Conservation (phyloP, 2,329 filamentous ascomycete species). For the Zalaria sp. region DNA sequence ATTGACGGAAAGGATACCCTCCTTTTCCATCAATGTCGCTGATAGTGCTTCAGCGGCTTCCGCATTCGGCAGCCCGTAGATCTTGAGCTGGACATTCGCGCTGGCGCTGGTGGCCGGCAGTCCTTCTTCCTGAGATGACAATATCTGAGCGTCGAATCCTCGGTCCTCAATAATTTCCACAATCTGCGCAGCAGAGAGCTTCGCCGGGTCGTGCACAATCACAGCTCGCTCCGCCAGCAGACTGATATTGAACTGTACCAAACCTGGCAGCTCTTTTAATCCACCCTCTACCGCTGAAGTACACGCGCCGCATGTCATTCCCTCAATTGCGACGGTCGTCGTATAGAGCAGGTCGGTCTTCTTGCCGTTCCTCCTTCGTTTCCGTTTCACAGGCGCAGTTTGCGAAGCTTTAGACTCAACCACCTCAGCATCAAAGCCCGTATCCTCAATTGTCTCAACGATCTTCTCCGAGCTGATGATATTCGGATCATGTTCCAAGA, state of each 20-base stretch:
- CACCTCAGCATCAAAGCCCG: constrained; percentile 80
- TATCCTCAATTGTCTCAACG: constrained; percentile 76
- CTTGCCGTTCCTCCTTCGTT: constrained; percentile 20
- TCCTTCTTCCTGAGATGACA: constrained; percentile 56
- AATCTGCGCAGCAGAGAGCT: constrained; percentile 60
- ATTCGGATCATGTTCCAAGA: constrained; percentile 73
- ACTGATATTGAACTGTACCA: constrained; percentile 88
- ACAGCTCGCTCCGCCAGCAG: constrained; percentile 84
- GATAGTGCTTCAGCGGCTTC: constrained; percentile 60
- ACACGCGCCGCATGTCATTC: constrained; percentile 96
- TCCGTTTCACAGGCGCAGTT: constrained; percentile 22
- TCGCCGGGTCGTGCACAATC: constrained; percentile 63
- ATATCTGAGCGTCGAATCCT: constrained; percentile 73
- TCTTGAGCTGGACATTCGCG: constrained; percentile 60
- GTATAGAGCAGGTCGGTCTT: constrained; percentile 35
- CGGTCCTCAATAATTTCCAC: constrained; percentile 74
- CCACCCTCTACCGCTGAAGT: constrained; percentile 80
- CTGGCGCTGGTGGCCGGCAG: constrained; percentile 36
- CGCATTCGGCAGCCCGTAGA: constrained; percentile 68
- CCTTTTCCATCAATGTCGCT: constrained; percentile 45
- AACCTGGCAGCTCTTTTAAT: constrained; percentile 61
- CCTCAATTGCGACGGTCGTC: constrained; percentile 80
- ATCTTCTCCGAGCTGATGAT: constrained; percentile 62
- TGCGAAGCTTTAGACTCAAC: constrained; percentile 49
- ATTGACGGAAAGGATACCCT: constrained; percentile 61